These are phyloP conservation scores for Ceratocystiopsis minuta DNA, from an alignment of 2,329 filamentous ascomycete species.

Conservation along the genomic window DNA sequence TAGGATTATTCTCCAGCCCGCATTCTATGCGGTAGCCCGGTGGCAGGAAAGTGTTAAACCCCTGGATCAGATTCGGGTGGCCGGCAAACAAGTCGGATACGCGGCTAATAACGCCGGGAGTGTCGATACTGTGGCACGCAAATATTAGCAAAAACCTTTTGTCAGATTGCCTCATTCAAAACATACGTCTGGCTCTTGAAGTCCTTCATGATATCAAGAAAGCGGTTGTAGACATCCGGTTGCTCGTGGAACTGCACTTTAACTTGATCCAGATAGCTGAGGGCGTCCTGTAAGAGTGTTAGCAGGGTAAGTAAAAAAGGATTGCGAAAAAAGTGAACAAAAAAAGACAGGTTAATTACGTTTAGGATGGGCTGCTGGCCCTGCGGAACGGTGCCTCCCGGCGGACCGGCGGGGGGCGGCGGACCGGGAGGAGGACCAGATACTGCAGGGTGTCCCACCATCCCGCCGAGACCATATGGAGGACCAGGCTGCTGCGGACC, in stretches of 20 bases:
- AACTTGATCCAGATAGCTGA: slow-evolving; percentile 94
- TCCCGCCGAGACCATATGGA: slow-evolving; percentile 26
- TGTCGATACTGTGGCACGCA: slow-evolving; percentile 53
- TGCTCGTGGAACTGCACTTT: slow-evolving; percentile 96
- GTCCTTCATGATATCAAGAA: slow-evolving; percentile 98
- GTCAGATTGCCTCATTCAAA: background rate
- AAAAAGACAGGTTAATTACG: slow-evolving; percentile 23
- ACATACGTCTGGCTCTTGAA: slow-evolving; percentile 92
- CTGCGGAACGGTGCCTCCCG: slow-evolving; percentile 35
- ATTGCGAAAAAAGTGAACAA: background rate
- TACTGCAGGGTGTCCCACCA: slow-evolving; percentile 19
- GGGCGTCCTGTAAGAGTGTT: slow-evolving; percentile 34
- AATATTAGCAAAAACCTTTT: background rate
- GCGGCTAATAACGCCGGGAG: slow-evolving; percentile 88
- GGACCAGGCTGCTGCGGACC: slow-evolving; percentile 40
- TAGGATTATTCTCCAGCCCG: slow-evolving; percentile 80
- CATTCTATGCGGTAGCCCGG: slow-evolving; percentile 95
- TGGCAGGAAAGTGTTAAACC: slow-evolving; percentile 94
- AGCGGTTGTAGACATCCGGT: slow-evolving; percentile 91
- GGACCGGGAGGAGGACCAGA: background rate
- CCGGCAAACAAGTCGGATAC: slow-evolving; percentile 92
- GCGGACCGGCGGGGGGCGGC: slow-evolving; percentile 22
- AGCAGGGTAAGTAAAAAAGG: background rate
- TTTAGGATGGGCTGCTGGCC: slow-evolving; percentile 74
- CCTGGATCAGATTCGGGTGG: slow-evolving; percentile 87